Base-by-base conservation (phyloP, 2,329 filamentous ascomycete species). In the Sarocladiaceae sp. region DNA sequence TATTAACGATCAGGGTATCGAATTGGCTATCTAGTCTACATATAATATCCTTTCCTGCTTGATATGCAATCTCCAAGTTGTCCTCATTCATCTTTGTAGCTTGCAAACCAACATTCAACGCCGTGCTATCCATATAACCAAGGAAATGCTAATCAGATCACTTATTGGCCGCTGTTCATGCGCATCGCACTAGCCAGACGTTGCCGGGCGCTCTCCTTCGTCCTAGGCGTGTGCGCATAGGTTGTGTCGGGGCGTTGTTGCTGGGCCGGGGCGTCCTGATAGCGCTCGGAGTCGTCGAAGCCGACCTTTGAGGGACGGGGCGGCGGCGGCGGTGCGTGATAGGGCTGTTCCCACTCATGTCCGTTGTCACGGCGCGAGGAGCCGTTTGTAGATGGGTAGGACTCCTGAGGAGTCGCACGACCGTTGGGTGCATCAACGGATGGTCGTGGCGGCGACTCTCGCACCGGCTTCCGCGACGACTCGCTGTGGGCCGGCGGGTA, bases 261-360 rank as follows among this genome's bases (percentile, higher is more conserved):
- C 3, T 65, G 57, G 37, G 56, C 53, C 3, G 18, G 37, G 5
- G 58, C 40, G 13, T 70, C 65, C 25, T 68, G 66, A 52, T 63
- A 69, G 1, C 60, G 54, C 52, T 69, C 66, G 2, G 60, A 47
- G 20, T 70, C 66, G n/a, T 66, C 65, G 13, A 67, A 55, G 39
- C 63, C 65, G 18, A 70, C 61, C 59, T 71, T 71, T 42, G 65
- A 65, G 3, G 68, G 68, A 3, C 67, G 65, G 2, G 68, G 68
- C 5, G 68, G 68, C 2, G 68, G 68, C 2, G 68, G 65, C 28
- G 68, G 65, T 2, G 61, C 62, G 49, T 63, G 60, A 12, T 56
- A 59, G 18, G 59, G 54, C 28, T 58, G 54, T 36, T 67, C 67
- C 25, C 28, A 48, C 4, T 48, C 44, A 22, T 48, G 23, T 18